phyloP scores from a whole-genome alignment of 371 early-diverging fungal species.

The Homolaphlyctis polyrhiza region DNA sequence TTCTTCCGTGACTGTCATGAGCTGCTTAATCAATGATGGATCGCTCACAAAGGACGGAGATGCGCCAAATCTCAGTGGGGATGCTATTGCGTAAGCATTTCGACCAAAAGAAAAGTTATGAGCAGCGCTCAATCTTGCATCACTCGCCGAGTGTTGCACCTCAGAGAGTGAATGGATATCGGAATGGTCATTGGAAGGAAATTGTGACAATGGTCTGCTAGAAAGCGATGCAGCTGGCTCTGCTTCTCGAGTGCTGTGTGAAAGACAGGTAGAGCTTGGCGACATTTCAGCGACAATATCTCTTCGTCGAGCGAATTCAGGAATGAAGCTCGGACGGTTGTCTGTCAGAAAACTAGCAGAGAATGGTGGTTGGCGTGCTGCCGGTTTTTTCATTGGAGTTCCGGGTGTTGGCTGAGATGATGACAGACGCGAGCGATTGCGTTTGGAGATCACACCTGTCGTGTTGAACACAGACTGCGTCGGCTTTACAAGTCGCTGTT shows the following conservation, averaged over 20 bases:
- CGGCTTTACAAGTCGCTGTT: conserved; percentile 26
- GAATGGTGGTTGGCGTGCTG: background rate
- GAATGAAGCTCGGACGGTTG: conserved; percentile 1
- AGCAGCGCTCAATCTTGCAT: too few species aligned
- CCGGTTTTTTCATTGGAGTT: conserved; percentile 29
- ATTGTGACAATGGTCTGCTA: background rate
- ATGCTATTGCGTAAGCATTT: background rate
- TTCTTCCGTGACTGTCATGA: background rate
- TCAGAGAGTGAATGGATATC: too few species aligned
- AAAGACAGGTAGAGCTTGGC: background rate
- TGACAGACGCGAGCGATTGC: conserved; percentile 13
- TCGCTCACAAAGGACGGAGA: background rate
- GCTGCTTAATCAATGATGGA: background rate
- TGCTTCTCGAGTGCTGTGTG: background rate
- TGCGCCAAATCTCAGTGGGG: background rate
- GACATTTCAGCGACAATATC: background rate
- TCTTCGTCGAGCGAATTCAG: background rate
- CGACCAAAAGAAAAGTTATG: too few species aligned
- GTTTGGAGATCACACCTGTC: conserved; percentile 28
- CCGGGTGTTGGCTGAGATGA: conserved; percentile 17
- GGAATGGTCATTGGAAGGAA: too few species aligned
- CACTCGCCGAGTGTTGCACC: too few species aligned
- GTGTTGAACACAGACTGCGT: conserved; percentile 27
- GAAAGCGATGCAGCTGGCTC: background rate
- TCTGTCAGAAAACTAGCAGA: background rate